Conservation (phyloP, 2,329 filamentous ascomycete genomes). For the Orbilia quercus region DNA sequence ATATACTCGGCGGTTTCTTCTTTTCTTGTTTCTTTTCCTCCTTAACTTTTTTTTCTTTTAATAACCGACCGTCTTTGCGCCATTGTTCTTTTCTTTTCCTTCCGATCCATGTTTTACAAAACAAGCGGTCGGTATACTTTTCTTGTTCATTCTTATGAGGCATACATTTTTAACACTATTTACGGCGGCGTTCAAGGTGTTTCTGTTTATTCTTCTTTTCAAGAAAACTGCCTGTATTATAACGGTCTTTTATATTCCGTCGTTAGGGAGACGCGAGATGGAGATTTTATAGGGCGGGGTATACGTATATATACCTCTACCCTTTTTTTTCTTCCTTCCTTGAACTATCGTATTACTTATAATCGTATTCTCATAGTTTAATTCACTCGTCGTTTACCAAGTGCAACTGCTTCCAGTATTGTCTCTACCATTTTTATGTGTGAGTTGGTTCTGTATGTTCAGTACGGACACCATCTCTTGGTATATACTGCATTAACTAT, state of each 20-base stretch:
- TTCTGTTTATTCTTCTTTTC: slow-evolving; percentile 14
- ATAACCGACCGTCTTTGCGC: neutral
- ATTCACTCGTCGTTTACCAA: too few relatives aligned
- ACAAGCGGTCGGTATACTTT: slow-evolving; percentile 23
- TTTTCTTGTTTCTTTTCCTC: slow-evolving; percentile 22
- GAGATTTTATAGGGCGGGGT: neutral
- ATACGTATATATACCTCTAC: too few relatives aligned
- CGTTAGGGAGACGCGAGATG: neutral
- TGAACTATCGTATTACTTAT: too few relatives aligned
- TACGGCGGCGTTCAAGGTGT: slow-evolving; percentile 44
- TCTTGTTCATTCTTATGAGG: slow-evolving; percentile 38
- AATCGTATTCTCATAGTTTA: too few relatives aligned
- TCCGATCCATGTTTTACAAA: slow-evolving; percentile 9
- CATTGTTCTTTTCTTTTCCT: neutral
- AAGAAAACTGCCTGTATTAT: slow-evolving; percentile 42
- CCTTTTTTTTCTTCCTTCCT: too few relatives aligned
- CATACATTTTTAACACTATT: slow-evolving; percentile 31
- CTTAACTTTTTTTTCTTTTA: slow-evolving; percentile 3
- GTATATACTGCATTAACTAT: too few relatives aligned
- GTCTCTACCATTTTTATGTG: too few relatives aligned
- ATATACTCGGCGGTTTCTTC: neutral
- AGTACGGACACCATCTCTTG: too few relatives aligned
- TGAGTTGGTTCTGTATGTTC: too few relatives aligned
- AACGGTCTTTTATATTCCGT: neutral
- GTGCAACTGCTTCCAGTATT: too few relatives aligned